phyloP scores from a whole-genome alignment of 2,329 filamentous ascomycete species.

The Peltaster fructicola region DNA sequence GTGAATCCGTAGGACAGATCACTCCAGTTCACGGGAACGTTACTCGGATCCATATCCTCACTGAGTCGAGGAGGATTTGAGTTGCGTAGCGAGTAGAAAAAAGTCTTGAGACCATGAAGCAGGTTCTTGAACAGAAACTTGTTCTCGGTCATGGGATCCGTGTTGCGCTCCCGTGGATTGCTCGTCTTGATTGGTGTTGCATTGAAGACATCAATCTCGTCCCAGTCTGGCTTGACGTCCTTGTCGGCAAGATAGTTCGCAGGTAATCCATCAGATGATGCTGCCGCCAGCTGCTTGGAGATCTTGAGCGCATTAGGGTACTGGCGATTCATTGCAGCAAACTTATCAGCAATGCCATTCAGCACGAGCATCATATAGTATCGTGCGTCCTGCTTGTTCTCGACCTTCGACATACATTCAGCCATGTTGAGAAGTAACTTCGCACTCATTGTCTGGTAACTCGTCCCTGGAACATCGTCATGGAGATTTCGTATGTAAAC shows the following conservation, averaged over 20 bases:
- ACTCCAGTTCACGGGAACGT: conserved; percentile 76
- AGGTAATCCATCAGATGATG: conserved; percentile 41
- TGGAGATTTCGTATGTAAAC: conserved; percentile 95
- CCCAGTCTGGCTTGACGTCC: conserved; percentile 74
- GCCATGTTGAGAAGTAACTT: conserved; percentile 96
- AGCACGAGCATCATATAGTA: conserved; percentile 95
- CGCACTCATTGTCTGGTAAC: conserved; percentile 98
- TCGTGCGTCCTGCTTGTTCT: conserved; percentile 82
- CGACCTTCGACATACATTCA: conserved; percentile 86
- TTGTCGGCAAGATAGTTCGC: conserved; percentile 78
- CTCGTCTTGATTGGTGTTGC: conserved; percentile 93
- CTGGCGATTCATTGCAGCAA: conserved; percentile 92
- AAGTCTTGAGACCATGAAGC: conserved; percentile 87
- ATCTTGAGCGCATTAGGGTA: conserved; percentile 90
- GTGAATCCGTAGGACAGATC: conserved; percentile 95
- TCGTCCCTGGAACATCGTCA: conserved; percentile 77
- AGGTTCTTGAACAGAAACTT: conserved; percentile 96
- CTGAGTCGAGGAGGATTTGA: conserved; percentile 53
- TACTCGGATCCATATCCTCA: conserved; percentile 51
- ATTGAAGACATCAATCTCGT: conserved; percentile 93
- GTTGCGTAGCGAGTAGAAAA: conserved; percentile 82
- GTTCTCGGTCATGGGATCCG: conserved; percentile 87
- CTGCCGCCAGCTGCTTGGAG: conserved; percentile 50
- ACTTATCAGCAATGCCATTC: conserved; percentile 95
- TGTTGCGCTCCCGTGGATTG: conserved; percentile 72